Evolutionary conservation across 108 stramenopile species (phyloP).

Genomic region (Mediolabrus comicus): DNA sequence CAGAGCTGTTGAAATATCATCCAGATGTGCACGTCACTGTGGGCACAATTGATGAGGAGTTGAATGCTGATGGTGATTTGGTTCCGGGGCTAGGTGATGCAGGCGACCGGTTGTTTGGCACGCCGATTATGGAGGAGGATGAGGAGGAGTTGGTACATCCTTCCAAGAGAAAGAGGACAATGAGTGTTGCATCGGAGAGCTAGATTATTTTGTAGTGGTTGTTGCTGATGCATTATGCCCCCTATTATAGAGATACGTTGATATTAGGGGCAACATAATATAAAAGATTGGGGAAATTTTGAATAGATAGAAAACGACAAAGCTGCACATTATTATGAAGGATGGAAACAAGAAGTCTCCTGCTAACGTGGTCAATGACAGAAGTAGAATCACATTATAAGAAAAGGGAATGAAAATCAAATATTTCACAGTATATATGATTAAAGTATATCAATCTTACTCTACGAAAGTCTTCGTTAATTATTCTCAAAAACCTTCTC

Average conservation of each 20-base stretch:
- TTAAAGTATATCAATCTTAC: too few species aligned
- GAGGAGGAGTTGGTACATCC: constrained; percentile 68
- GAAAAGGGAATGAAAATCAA: too few species aligned
- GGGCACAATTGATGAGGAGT: constrained; percentile 77
- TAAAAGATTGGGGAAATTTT: background rate
- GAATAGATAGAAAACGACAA: background rate
- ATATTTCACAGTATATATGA: too few species aligned
- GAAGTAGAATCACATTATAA: too few species aligned
- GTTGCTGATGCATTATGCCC: too few species aligned
- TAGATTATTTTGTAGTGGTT: too few species aligned
- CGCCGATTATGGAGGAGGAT: constrained; percentile 39
- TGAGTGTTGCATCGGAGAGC: constrained; percentile 5
- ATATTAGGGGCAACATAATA: background rate
- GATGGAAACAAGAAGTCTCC: too few species aligned
- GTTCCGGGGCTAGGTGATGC: constrained; percentile 95
- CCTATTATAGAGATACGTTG: too few species aligned
- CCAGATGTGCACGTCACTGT: constrained; percentile 90
- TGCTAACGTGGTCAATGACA: too few species aligned
- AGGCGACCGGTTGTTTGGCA: constrained; percentile 92
- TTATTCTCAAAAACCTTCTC: constrained; percentile 8
- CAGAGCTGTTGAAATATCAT: constrained; percentile 58
- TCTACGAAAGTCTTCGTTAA: too few species aligned
- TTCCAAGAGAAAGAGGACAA: constrained; percentile 52
- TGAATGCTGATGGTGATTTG: constrained; percentile 80
- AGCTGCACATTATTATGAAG: background rate